Percentiles rank a stretch among this genome's conserved stretches.
phyloP scores from a whole-genome alignment of 805 yeast species.

The Candida namnaoensis region DNA sequence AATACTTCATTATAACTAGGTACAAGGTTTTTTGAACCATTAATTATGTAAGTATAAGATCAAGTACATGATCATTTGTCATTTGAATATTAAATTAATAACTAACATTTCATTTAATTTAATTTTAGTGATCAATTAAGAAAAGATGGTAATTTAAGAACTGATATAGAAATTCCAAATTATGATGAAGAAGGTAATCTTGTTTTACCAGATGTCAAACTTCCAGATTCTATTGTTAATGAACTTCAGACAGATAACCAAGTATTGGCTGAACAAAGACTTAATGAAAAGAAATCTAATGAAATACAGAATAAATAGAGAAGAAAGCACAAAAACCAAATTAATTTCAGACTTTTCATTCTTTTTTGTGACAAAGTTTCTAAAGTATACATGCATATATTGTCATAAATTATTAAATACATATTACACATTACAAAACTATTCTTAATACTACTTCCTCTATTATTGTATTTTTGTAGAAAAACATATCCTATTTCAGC shows the following conservation, averaged over 20 bases:
- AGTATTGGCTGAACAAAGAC: not conserved
- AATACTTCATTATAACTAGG: slow-evolving; percentile 23
- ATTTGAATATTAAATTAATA: not conserved
- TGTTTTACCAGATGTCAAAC: slow-evolving; percentile 14
- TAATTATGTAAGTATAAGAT: slow-evolving; percentile 44
- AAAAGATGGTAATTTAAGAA: slow-evolving; percentile 57
- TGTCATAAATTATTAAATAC: too few relatives aligned
- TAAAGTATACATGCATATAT: too few relatives aligned
- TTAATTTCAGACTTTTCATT: not conserved
- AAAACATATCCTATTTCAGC: too few relatives aligned
- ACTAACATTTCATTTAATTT: slow-evolving; percentile 2
- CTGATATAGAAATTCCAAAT: slow-evolving; percentile 49
- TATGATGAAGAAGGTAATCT: slow-evolving; percentile 37
- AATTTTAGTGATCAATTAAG: slow-evolving; percentile 44
- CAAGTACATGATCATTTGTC: not conserved
- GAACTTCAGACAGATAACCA: not conserved
- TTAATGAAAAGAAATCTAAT: too few relatives aligned
- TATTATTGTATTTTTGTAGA: not conserved
- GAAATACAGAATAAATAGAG: not conserved
- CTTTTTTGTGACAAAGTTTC: too few relatives aligned
- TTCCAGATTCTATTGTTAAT: too few relatives aligned
- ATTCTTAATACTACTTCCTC: not conserved
- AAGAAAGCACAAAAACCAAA: not conserved
- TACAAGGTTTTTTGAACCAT: slow-evolving; percentile 64
- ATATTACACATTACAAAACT: too few relatives aligned